A percentile compares a stretch with the other conserved stretches of the same genome.
Conservation (phyloP, 495 filamentous ascomycete genomes). For the Apodospora peruviana region DNA sequence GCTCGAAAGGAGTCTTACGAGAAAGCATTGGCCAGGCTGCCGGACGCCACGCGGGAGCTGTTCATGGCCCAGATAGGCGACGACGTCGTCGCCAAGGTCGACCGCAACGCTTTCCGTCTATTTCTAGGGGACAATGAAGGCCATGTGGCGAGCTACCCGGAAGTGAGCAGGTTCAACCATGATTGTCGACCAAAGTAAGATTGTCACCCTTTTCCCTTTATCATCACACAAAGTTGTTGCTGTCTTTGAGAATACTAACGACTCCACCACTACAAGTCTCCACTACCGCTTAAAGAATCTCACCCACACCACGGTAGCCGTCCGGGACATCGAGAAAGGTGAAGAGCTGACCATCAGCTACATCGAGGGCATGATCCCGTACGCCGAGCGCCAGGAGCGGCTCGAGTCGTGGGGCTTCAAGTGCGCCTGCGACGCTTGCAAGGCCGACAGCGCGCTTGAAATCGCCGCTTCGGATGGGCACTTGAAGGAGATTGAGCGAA, state of each 20-base stretch:
- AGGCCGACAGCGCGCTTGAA: constrained; percentile 12
- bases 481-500: constrained; percentile 24
- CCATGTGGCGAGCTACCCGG: constrained; percentile 33
- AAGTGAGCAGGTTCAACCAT: constrained; percentile 35
- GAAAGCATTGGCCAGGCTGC: constrained; percentile 24
- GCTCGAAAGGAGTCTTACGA: constrained; percentile 22
- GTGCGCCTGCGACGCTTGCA: constrained; percentile 34
- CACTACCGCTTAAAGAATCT: constrained; percentile 35
- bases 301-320: constrained; percentile 35
- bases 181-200: constrained; percentile 42
- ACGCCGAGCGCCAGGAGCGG: constrained; percentile 25
- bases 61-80: constrained; percentile 33
- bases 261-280: constrained; percentile 21
- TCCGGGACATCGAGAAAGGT: constrained; percentile 30
- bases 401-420: constrained; percentile 35
- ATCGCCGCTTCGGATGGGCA: constrained; percentile 27
- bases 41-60: constrained; percentile 4
- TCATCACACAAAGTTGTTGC: no score
- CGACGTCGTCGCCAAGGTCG: constrained; percentile 26
- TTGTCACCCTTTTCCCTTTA: not conserved
- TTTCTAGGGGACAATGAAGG: constrained; percentile 24
- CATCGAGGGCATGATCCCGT: constrained; percentile 25
- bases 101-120: constrained; percentile 36
- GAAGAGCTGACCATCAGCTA: constrained; percentile 40
- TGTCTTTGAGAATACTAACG: no score